A percentile compares a stretch with the other conserved stretches of the same genome.
phyloP scores from a whole-genome alignment of 2,329 filamentous ascomycete genomes.

The Fusarium napiforme region DNA sequence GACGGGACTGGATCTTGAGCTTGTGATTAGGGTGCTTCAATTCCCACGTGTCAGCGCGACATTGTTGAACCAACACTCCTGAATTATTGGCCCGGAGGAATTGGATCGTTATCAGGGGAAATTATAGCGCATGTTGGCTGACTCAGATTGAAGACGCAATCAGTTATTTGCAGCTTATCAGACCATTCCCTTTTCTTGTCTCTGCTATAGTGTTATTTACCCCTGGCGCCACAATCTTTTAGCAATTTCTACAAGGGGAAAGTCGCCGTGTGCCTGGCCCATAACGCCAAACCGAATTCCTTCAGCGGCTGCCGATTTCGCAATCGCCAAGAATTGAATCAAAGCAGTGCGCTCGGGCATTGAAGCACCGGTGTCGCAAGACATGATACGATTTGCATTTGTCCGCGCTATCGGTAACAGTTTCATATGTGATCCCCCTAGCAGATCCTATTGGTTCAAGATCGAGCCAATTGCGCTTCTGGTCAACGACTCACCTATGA shows the following conservation, averaged over 20 bases:
- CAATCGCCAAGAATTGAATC: neutral
- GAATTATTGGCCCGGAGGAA: neutral
- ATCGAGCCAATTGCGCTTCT: neutral
- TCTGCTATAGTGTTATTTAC: too few species aligned
- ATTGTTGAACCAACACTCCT: neutral
- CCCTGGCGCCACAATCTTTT: slow-evolving; percentile 24
- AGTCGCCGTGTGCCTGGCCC: slow-evolving; percentile 6
- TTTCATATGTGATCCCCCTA: neutral
- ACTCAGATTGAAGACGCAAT: neutral
- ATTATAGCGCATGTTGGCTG: slow-evolving; percentile 4
- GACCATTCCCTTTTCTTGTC: too few species aligned
- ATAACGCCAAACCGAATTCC: neutral
- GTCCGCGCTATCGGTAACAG: slow-evolving; percentile 14
- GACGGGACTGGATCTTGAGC: slow-evolving; percentile 37
- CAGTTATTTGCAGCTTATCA: neutral
- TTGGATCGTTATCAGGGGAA: neutral
- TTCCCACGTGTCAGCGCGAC: slow-evolving; percentile 25
- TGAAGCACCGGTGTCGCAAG: neutral
- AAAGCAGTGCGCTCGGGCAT: neutral
- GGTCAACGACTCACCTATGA: neutral
- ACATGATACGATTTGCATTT: slow-evolving; percentile 17
- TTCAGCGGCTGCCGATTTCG: neutral
- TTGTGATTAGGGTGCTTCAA: slow-evolving; percentile 25
- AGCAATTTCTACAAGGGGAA: slow-evolving; percentile 24
- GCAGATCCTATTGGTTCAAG: neutral